These are phyloP conservation scores for Populus tremula DNA, from an alignment of 345 rosid species.

Conservation along the genomic window DNA sequence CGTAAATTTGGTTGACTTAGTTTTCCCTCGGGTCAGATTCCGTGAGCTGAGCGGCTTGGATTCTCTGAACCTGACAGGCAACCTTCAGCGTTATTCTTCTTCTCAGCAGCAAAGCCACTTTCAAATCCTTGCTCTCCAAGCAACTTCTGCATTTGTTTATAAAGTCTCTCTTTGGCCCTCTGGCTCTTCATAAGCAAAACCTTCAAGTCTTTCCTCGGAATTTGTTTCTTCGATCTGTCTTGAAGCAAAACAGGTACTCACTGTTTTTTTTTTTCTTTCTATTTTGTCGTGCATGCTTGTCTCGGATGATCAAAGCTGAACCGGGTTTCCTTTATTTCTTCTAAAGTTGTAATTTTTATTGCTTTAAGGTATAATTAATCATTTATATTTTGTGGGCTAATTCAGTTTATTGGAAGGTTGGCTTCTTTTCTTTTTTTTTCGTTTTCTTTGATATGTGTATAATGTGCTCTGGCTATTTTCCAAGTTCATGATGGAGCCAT, in stretches of 20 bases:
- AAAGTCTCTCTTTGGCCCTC: background rate
- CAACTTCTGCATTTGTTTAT: no score
- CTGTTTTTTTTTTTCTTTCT: no score
- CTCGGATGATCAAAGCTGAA: background rate
- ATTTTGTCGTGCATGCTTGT: background rate
- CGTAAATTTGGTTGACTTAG: background rate
- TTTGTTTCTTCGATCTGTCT: background rate
- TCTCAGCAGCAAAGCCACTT: background rate
- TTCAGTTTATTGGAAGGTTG: background rate
- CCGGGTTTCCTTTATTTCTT: background rate
- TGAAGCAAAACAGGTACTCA: constrained; percentile 1
- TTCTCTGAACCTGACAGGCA: background rate
- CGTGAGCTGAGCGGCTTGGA: background rate
- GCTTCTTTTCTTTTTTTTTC: background rate
- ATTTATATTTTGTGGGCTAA: background rate
- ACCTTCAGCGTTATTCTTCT: background rate
- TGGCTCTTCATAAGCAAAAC: constrained; percentile 5
- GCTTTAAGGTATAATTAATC: background rate
- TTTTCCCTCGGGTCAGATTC: background rate
- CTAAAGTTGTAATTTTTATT: background rate
- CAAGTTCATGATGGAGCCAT: background rate
- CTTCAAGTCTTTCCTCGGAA: background rate
- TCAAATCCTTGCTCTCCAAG: no score
- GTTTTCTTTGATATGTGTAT: background rate
- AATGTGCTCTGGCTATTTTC: background rate